Conservation (phyloP, 768 basidiomycete genomes). For the Amanita pseudoporphyria region DNA sequence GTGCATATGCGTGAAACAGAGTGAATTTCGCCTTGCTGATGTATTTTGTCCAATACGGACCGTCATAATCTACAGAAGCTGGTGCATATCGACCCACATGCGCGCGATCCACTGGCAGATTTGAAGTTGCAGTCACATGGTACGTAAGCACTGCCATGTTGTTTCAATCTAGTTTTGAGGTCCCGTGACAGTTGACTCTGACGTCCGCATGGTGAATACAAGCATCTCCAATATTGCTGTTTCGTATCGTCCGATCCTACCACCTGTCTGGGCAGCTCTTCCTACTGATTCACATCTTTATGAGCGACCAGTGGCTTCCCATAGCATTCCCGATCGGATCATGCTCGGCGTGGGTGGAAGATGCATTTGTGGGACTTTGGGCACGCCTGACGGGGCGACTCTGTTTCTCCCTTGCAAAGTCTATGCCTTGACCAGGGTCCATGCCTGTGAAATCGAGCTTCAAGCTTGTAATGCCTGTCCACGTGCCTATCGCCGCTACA, state of each 20-base stretch:
- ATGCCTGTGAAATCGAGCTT: neutral
- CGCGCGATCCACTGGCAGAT: no score
- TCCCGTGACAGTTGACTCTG: neutral
- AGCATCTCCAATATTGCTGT: neutral
- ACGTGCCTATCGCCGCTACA: slow-evolving; percentile 7
- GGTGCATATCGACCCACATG: no score
- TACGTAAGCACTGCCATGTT: neutral
- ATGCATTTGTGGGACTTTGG: no score
- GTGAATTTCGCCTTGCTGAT: no score
- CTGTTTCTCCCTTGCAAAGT: neutral
- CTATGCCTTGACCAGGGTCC: neutral
- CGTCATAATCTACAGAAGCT: no score
- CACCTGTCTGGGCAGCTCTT: neutral
- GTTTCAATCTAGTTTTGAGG: no score
- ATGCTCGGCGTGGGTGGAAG: no score
- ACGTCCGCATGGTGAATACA: neutral
- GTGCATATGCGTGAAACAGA: no score
- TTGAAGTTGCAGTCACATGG: no score
- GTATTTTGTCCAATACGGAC: no score
- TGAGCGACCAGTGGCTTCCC: neutral
- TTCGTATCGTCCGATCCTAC: neutral
- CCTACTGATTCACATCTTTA: neutral
- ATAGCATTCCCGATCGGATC: no score
- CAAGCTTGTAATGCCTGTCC: neutral
- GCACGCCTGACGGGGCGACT: neutral